Evolutionary conservation across 352 stramenopile genomes (phyloP).

Genomic region (Pythium aristosporum): DNA sequence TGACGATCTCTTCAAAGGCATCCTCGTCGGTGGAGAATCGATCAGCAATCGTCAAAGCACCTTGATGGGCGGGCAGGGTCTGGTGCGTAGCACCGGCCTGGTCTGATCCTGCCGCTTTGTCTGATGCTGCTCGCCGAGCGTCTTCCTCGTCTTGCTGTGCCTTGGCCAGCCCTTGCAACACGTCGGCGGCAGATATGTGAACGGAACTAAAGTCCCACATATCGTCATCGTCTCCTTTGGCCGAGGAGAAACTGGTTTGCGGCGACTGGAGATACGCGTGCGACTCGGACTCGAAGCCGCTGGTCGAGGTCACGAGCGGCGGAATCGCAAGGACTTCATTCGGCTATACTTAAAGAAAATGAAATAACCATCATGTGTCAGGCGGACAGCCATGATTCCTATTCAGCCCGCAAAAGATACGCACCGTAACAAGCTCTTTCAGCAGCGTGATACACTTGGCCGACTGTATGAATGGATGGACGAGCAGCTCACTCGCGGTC

Average conservation of each 20-base stretch:
- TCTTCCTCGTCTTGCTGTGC: conserved; percentile 14
- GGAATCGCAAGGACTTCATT: neutral
- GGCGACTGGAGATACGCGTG: conserved; percentile 24
- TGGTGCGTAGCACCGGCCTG: neutral
- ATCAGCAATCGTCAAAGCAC: conserved; percentile 7
- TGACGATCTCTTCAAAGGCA: conserved; percentile 67
- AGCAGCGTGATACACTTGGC: conserved; percentile 73
- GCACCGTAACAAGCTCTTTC: conserved; percentile 47
- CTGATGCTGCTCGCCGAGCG: neutral
- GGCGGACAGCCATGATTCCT: too few species aligned
- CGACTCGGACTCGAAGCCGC: conserved; percentile 21
- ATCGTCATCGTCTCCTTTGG: conserved; percentile 32
- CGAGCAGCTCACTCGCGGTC: conserved; percentile 78
- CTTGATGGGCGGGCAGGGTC: neutral
- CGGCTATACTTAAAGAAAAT: neutral
- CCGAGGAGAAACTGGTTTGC: neutral
- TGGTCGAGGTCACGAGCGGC: conserved; percentile 8
- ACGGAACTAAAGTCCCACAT: conserved; percentile 83
- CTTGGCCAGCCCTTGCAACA: conserved; percentile 20
- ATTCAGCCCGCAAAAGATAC: neutral
- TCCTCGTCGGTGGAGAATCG: conserved; percentile 46
- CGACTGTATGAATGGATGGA: conserved; percentile 81
- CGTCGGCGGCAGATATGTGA: conserved; percentile 35
- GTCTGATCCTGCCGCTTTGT: neutral
- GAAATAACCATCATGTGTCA: neutral